Conservation (phyloP, 352 stramenopile species). For the Phytophthora palmivora region DNA sequence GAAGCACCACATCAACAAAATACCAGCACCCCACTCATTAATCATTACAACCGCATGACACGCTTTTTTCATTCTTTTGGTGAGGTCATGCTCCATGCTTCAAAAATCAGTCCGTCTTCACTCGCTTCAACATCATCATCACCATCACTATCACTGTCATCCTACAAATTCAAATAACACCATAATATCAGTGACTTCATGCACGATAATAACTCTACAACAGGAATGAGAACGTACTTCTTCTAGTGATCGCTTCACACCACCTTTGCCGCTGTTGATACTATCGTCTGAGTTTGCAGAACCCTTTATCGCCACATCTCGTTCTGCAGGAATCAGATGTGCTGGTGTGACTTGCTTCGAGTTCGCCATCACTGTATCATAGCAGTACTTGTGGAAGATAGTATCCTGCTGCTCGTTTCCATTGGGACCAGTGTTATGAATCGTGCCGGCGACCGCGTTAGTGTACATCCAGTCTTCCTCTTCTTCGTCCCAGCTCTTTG, state of each 20-base stretch:
- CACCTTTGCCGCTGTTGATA: conserved; percentile 27
- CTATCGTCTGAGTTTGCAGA: conserved; percentile 20
- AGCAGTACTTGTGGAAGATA: conserved; percentile 92
- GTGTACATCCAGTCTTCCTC: conserved; percentile 93
- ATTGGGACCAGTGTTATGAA: conserved; percentile 54
- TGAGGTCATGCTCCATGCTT: conserved; percentile 17
- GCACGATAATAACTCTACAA: conserved; percentile 1
- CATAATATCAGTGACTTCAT: conserved; percentile 5
- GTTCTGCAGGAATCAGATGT: conserved; percentile 68
- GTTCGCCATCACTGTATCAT: conserved; percentile 85
- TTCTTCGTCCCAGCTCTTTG: conserved; percentile 88
- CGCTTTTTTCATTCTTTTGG: conserved; percentile 29
- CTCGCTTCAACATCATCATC: conserved; percentile 75
- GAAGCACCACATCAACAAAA: conserved; percentile 39
- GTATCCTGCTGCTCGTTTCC: conserved; percentile 58
- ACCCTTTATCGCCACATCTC: conserved; percentile 37
- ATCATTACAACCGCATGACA: conserved; percentile 35
- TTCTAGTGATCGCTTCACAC: conserved; percentile 68
- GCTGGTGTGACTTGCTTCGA: conserved; percentile 80
- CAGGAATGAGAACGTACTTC: conserved; percentile 34
- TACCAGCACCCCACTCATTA: conserved; percentile 40
- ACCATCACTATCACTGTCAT: conserved; percentile 70
- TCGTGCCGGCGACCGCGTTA: conserved; percentile 82
- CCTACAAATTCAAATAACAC: conserved; percentile 39
- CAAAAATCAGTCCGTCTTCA: conserved; percentile 61